Percentiles rank a stretch among this genome's conserved stretches.
These are phyloP conservation scores for Patellaria atrata DNA, from an alignment of 495 filamentous ascomycete species.

Conservation along the genomic window DNA sequence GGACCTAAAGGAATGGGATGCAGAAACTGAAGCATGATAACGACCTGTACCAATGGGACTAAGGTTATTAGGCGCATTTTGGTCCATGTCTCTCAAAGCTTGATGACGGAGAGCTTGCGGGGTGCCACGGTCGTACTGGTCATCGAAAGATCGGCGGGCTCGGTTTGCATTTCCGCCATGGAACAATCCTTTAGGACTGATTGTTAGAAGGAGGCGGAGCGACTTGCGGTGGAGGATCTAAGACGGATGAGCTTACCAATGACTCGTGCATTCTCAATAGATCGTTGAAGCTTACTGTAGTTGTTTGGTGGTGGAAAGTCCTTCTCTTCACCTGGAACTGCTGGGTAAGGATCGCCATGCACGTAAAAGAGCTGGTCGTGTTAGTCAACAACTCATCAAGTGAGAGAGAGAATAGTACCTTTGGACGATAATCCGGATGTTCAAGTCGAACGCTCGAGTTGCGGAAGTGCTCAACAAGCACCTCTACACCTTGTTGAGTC, in stretches of 20 bases:
- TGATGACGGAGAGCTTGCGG: no score
- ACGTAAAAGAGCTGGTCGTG: background rate
- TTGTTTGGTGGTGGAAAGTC: slow-evolving; percentile 14
- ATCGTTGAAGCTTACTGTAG: slow-evolving; percentile 13
- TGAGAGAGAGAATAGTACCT: slow-evolving; percentile 34
- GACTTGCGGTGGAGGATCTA: no score
- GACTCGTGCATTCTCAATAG: slow-evolving; percentile 9
- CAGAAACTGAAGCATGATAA: no score
- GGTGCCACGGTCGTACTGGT: no score
- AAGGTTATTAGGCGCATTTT: no score
- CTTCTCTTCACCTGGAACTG: slow-evolving; percentile 5
- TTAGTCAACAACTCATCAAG: slow-evolving; percentile 4
- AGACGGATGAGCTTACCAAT: slow-evolving; percentile 4
- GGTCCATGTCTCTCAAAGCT: no score
- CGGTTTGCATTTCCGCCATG: no score
- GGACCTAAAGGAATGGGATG: no score
- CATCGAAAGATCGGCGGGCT: no score
- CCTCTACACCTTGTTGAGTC: slow-evolving; percentile 84
- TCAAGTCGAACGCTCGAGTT: slow-evolving; percentile 94
- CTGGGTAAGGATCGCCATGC: background rate
- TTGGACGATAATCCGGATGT: slow-evolving; percentile 63
- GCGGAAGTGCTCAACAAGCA: slow-evolving; percentile 82
- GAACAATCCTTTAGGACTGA: no score
- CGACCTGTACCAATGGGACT: no score
- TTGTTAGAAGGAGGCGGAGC: no score